Percentiles rank a stretch among this genome's conserved stretches.
These are phyloP conservation scores for Hypomyces rosellus DNA, from an alignment of 2,329 filamentous ascomycete genomes.

Conservation along the genomic window DNA sequence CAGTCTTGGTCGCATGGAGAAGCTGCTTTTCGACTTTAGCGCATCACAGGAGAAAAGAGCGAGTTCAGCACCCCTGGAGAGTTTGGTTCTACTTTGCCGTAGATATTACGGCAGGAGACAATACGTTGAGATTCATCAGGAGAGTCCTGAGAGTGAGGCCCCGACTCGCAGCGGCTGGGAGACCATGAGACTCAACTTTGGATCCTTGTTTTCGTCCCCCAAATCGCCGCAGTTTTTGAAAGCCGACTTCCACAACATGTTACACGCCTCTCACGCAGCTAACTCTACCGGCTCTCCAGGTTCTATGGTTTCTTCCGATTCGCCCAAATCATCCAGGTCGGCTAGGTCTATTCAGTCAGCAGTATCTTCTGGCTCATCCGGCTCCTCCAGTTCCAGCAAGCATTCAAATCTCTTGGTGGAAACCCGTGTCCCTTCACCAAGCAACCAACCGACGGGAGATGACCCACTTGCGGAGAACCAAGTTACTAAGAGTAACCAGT, in stretches of 20 bases:
- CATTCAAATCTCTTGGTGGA: too few relatives aligned
- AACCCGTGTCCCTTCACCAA: too few relatives aligned
- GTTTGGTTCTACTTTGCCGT: slow-evolving; percentile 29
- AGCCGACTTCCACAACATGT: neutral
- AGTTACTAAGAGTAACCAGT: too few relatives aligned
- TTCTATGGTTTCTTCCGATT: too few relatives aligned
- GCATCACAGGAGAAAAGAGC: slow-evolving; percentile 18
- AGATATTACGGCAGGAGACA: slow-evolving; percentile 26
- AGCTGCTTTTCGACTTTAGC: slow-evolving; percentile 24
- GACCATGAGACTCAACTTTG: neutral
- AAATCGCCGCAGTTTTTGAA: neutral
- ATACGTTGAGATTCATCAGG: neutral
- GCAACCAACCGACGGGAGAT: too few relatives aligned
- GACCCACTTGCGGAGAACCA: too few relatives aligned
- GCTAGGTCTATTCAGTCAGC: too few relatives aligned
- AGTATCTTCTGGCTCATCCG: too few relatives aligned
- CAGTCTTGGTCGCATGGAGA: slow-evolving; percentile 20
- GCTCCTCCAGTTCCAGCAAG: too few relatives aligned
- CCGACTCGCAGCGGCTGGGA: neutral
- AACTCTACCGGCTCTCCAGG: neutral
- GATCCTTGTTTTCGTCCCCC: neutral
- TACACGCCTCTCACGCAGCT: neutral
- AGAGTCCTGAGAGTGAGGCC: neutral
- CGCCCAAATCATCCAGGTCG: too few relatives aligned
- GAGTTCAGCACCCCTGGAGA: slow-evolving; percentile 19